These are phyloP conservation scores for Sinapis alba DNA, from an alignment of 441 rosid genomes.

Conservation along the genomic window DNA sequence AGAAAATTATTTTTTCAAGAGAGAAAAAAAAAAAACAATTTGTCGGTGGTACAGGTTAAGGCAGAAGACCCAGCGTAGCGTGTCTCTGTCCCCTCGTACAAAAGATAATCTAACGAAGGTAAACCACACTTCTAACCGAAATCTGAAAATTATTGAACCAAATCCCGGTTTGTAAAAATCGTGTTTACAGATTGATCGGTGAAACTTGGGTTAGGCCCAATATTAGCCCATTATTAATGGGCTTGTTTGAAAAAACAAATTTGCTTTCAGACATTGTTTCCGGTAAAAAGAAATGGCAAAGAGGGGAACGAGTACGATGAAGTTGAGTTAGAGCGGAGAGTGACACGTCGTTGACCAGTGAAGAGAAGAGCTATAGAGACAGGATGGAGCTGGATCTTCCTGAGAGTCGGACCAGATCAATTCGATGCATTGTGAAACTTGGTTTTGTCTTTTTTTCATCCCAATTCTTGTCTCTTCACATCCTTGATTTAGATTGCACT, in stretches of 20 bases:
- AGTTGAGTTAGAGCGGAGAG: constrained; percentile 26
- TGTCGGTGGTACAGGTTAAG: constrained; percentile 38
- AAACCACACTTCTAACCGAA: constrained; percentile 13
- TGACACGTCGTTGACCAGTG: constrained; percentile 26
- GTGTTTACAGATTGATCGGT: not conserved
- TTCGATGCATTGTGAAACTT: constrained; percentile 91
- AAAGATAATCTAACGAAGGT: constrained; percentile 8
- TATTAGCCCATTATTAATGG: not conserved
- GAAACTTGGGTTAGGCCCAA: constrained; percentile 6
- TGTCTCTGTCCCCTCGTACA: constrained; percentile 16
- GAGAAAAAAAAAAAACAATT: not conserved
- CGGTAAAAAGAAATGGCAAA: constrained; percentile 22
- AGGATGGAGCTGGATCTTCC: constrained; percentile 34
- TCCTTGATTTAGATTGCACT: constrained; percentile 5
- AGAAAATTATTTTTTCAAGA: not conserved
- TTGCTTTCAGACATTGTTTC: not conserved
- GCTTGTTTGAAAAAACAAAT: not conserved
- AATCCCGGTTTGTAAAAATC: constrained; percentile 4
- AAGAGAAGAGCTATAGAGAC: not conserved
- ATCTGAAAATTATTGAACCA: not conserved
- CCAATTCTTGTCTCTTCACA: not conserved
- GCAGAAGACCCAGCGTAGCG: constrained; percentile 23
- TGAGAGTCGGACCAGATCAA: constrained; percentile 42
- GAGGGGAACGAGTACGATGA: constrained; percentile 19
- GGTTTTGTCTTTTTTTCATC: constrained; percentile 47